Percentiles rank a stretch among this genome's conserved stretches.
phyloP scores from a whole-genome alignment of 352 stramenopile species.

The Phytophthora cryptogea region DNA sequence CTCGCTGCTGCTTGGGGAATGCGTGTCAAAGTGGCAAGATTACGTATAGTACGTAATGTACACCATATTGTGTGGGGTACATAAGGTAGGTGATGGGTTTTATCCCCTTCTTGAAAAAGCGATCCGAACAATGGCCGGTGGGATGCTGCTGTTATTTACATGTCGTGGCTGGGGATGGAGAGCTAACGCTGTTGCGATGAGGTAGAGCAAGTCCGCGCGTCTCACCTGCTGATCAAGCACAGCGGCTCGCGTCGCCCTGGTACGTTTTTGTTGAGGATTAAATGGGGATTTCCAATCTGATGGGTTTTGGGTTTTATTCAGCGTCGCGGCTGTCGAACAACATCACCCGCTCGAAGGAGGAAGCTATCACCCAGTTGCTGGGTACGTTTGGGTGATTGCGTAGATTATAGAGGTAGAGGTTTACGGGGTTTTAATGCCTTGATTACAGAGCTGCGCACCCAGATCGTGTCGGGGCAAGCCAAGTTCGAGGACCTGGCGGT shows the following conservation, averaged over 20 bases:
- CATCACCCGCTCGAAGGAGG: constrained; percentile 91
- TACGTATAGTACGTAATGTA: not conserved
- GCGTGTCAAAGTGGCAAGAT: constrained; percentile 3
- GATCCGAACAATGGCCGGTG: constrained; percentile 32
- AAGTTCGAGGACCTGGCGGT: constrained; percentile 78
- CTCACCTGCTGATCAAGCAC: constrained; percentile 96
- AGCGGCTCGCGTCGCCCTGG: constrained; percentile 84
- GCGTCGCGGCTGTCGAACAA: constrained; percentile 89
- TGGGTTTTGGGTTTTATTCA: constrained; percentile 23
- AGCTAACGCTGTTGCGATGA: constrained; percentile 6
- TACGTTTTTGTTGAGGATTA: constrained; percentile 19
- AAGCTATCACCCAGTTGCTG: constrained; percentile 88
- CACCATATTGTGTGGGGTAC: too few species aligned
- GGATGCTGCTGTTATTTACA: not conserved
- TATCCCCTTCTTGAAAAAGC: constrained; percentile 11
- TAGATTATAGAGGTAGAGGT: not conserved
- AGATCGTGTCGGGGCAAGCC: constrained; percentile 84
- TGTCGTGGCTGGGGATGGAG: not conserved
- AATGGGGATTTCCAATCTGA: not conserved
- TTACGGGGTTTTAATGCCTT: not conserved
- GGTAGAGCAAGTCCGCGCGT: constrained; percentile 77
- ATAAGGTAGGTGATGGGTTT: too few species aligned
- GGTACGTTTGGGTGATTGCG: constrained; percentile 24
- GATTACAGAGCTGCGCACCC: constrained; percentile 57
- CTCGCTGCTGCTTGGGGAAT: constrained; percentile 21